phyloP scores from a whole-genome alignment of 768 basidiomycete species.

The Trametes gibbosa region DNA sequence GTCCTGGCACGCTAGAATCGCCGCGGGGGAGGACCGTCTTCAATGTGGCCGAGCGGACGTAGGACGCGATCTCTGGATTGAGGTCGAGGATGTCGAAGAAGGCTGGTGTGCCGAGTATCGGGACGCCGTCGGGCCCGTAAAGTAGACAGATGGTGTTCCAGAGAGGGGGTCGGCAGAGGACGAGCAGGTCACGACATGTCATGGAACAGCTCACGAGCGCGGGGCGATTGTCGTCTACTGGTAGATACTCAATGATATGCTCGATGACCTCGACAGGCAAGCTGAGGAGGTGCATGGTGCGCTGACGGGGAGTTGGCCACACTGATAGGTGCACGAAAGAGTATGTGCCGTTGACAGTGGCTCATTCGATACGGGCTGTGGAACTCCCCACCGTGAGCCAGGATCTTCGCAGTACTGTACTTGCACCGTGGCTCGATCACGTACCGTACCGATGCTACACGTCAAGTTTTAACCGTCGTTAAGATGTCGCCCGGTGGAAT shows the following conservation, averaged over 20 bases:
- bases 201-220: not conserved
- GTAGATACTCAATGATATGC: not conserved
- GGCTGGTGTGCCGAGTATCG: not conserved
- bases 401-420: no score
- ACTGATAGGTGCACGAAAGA: not conserved
- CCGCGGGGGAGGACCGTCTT: no score
- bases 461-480: no score
- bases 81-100: not conserved
- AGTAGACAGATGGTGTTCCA: not conserved
- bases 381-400: no score
- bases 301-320: not conserved
- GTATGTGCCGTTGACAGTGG: not conserved
- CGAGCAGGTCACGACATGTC: not conserved
- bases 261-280: not conserved
- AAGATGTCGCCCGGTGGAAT: no score
- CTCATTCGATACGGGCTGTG: no score
- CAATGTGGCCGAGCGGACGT: not conserved
- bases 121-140: not conserved
- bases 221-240: not conserved
- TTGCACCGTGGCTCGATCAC: no score
- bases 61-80: not conserved
- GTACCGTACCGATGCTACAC: no score
- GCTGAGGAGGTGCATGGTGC: not conserved
- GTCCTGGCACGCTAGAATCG: no score
- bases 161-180: not conserved